Percentiles rank a stretch among this genome's conserved stretches.
Conservation (phyloP, 2,329 filamentous ascomycete genomes). For the Pezizomycotina sp. region DNA sequence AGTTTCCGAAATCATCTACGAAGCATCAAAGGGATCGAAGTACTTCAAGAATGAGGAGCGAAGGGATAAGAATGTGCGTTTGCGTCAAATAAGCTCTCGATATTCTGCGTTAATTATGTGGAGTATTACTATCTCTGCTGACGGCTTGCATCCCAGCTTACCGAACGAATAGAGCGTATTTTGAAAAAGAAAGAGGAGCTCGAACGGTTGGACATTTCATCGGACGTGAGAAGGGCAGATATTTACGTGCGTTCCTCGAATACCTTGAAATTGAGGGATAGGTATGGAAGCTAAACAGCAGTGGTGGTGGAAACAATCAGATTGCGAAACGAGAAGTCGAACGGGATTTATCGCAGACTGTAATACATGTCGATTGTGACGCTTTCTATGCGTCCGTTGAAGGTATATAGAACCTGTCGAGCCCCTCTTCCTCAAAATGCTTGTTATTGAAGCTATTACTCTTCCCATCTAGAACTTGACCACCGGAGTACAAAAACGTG, state of each 20-base stretch:
- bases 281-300: not conserved
- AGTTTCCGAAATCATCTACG: constrained; percentile 94
- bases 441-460: too few relatives aligned
- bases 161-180: constrained; percentile 69
- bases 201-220: constrained; percentile 56
- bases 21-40: constrained; percentile 88
- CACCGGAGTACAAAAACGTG: constrained; percentile 29
- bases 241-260: constrained; percentile 32
- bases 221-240: constrained; percentile 61
- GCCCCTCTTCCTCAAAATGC: too few relatives aligned
- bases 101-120: too few relatives aligned
- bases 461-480: too few relatives aligned
- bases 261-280: not conserved
- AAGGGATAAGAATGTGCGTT: constrained; percentile 48
- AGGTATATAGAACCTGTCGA: too few relatives aligned
- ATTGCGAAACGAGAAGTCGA: constrained; percentile 61
- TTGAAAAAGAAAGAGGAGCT: constrained; percentile 57
- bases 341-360: constrained; percentile 64
- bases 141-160: constrained; percentile 44
- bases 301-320: constrained; percentile 26
- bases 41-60: constrained; percentile 84
- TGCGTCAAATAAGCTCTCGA: not conserved
- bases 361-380: constrained; percentile 92
- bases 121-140: too few relatives aligned
- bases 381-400: constrained; percentile 96